phyloP scores from a whole-genome alignment of 257 asterid genomes.

The Rubia yunnanensis region DNA sequence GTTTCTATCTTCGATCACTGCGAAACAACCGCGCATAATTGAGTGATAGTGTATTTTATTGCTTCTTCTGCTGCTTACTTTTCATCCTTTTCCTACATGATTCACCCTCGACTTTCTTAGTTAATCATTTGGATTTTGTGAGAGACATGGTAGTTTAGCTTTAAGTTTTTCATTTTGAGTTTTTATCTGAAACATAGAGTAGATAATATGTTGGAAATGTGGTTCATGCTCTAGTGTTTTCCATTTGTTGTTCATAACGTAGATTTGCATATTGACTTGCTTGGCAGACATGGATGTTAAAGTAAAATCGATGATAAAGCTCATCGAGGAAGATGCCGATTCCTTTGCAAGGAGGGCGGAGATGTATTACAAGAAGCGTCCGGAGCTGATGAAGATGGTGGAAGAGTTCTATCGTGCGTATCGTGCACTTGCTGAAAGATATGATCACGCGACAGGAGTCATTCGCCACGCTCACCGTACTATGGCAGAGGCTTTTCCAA shows the following conservation, averaged over 20 bases:
- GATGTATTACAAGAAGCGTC: slow-evolving; percentile 97
- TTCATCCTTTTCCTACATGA: neutral
- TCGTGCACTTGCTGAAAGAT: slow-evolving; percentile 95
- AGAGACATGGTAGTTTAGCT: too few relatives aligned
- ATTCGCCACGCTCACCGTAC: slow-evolving; percentile 89
- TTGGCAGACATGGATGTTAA: slow-evolving; percentile 78
- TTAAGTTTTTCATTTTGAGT: neutral
- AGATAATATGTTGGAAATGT: neutral
- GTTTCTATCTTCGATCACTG: too few relatives aligned
- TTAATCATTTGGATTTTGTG: neutral
- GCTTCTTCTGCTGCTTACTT: neutral
- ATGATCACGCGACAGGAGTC: slow-evolving; percentile 96
- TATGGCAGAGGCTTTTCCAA: slow-evolving; percentile 85
- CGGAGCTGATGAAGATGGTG: slow-evolving; percentile 91
- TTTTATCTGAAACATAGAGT: too few relatives aligned
- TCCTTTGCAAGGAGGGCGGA: slow-evolving; percentile 98
- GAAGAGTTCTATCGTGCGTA: slow-evolving; percentile 93
- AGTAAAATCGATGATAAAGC: slow-evolving; percentile 91
- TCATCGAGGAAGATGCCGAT: slow-evolving; percentile 94
- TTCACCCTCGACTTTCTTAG: neutral
- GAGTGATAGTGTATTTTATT: neutral
- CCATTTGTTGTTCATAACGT: neutral
- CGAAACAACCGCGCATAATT: too few relatives aligned
- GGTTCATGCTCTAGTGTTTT: neutral
- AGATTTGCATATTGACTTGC: slow-evolving; percentile 10